Conservation (phyloP, 1,284 basidiomycete genomes). For the Puccinia novopanici region DNA sequence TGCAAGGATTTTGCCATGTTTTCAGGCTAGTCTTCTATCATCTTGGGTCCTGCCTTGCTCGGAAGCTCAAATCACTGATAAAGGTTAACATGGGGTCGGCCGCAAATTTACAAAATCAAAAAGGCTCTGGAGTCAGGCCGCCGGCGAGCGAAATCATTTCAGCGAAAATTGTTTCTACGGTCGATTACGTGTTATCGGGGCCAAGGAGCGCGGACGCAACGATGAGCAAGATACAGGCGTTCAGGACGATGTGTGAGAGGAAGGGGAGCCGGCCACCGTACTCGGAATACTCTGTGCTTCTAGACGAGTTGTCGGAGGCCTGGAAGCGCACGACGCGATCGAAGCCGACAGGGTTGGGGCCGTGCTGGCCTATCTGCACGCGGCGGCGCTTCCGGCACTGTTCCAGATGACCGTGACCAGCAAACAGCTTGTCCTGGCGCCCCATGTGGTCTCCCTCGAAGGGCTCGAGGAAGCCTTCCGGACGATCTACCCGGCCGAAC, state of each 20-base stretch:
- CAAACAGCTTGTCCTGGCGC: background rate
- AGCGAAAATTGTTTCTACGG: background rate
- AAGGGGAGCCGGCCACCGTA: background rate
- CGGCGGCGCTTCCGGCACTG: background rate
- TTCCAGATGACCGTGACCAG: background rate
- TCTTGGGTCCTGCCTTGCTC: background rate
- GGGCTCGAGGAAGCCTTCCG: conserved; percentile 28
- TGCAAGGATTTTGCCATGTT: conserved; percentile 34
- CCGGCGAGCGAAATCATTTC: conserved; percentile 16
- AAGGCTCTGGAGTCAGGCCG: background rate
- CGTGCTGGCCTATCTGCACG: conserved; percentile 11
- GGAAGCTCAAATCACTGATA: background rate
- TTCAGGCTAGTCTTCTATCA: conserved; percentile 12
- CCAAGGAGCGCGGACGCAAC: background rate
- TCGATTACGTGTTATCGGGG: conserved; percentile 10
- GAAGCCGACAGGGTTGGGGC: background rate
- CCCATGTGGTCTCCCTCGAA: background rate
- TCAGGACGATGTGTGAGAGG: background rate
- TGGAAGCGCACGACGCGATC: background rate
- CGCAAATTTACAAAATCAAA: background rate
- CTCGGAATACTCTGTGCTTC: background rate
- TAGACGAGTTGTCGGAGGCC: background rate
- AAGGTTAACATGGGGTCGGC: too few relatives aligned
- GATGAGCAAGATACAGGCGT: background rate
- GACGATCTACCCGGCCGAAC: background rate